Evolutionary conservation across 2,329 filamentous ascomycete genomes (phyloP), one percentile per base, ranked within the genome.

Genomic region (Sporothrix inflata): DNA sequence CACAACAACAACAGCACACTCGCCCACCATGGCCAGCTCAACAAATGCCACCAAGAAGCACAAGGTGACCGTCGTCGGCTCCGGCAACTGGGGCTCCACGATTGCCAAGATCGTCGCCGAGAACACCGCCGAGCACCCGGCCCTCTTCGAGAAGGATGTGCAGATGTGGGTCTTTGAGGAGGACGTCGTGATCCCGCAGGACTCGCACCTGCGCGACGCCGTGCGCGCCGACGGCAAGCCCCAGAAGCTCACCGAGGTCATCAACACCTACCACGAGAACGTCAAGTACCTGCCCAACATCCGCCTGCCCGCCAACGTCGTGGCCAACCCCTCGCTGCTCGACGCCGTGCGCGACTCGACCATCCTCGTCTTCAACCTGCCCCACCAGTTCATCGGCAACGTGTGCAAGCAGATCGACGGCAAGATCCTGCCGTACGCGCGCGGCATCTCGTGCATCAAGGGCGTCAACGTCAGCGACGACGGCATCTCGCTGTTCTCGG

Each of bases 151-250:
- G 79, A 85, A 91, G 80, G 86, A 94, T 74, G 94, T 99, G 69
- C 93, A 97, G 83, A 98, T 99, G 96, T 99, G 96, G 96, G 97
- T 99, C 79, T 98, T 90, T 80, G 96, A 99, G 83, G 96, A 99
- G 82, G 89, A 97, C 30, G 90, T 97, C 75, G 88, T 88, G 71
- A 85, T 97, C 55, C 83, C 92, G 14, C 86, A 91, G 77, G 86
- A 87, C 75, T 95, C 92, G 66, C 89, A 89, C 76, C 87, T 94
- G 94, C 38, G 94, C 85, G 86, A 92, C 77, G 79, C 87, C 24
- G 83, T 86, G 73, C 53, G 27, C 27, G 85, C 87, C 49, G 87
- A 88, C 78, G 87, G 89, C 75, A 85, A 89, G 75, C 89, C 91
- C 3, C 92, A 96, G 81, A 97, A 97, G 84, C 90, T 99, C 81